Conservation (phyloP, 2,329 filamentous ascomycete species). For the Aureobasidium sp. region DNA sequence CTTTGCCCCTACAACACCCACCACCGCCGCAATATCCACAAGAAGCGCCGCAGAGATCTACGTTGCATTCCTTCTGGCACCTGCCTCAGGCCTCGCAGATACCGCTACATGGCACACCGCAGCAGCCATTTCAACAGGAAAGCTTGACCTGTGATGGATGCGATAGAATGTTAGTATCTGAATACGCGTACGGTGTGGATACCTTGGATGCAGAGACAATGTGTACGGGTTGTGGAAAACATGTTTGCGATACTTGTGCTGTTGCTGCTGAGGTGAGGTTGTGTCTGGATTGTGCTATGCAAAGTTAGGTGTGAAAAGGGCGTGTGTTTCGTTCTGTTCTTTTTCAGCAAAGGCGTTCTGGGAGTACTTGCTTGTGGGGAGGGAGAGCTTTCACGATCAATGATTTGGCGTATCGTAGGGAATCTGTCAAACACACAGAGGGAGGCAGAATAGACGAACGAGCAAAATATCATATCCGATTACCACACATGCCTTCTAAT, state of each 20-base stretch:
- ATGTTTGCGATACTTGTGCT: constrained; percentile 35
- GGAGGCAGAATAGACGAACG: too few relatives aligned
- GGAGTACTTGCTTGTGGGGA: neutral
- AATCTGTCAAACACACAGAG: too few relatives aligned
- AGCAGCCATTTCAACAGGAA: constrained; percentile 15
- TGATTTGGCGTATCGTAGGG: too few relatives aligned
- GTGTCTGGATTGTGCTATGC: constrained; percentile 33
- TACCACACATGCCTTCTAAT: neutral
- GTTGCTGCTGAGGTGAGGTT: constrained; percentile 29
- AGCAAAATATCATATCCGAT: neutral
- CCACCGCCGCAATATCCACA: constrained; percentile 18
- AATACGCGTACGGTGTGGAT: constrained; percentile 26
- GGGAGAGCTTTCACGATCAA: too few relatives aligned
- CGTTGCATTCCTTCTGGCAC: constrained; percentile 40
- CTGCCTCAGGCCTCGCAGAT: constrained; percentile 26
- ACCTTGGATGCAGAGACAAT: constrained; percentile 29
- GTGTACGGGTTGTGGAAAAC: constrained; percentile 31
- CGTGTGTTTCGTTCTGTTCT: neutral
- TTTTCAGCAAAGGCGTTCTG: neutral
- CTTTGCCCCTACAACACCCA: constrained; percentile 21
- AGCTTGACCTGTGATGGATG: constrained; percentile 35
- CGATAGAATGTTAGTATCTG: constrained; percentile 27
- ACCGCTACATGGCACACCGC: constrained; percentile 7
- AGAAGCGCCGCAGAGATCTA: constrained; percentile 31
- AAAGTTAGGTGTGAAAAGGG: neutral